Conservation (phyloP, 2,329 filamentous ascomycete species). For the Claviceps monticola region DNA sequence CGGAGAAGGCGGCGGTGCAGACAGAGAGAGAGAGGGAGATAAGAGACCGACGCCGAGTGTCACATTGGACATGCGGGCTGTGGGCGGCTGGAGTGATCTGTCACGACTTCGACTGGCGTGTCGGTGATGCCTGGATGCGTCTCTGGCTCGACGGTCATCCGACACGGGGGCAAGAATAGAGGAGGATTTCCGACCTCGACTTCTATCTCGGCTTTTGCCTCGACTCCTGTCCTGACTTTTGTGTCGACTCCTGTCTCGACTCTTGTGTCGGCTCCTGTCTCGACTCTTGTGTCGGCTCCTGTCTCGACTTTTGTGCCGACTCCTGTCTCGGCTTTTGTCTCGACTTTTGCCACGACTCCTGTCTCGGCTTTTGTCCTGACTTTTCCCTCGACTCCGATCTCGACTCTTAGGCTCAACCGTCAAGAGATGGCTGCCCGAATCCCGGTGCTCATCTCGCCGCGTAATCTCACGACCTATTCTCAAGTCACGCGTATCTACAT, state of each 20-base stretch:
- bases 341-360: no score
- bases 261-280: no score
- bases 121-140: slow-evolving; percentile 18
- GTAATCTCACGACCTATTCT: slow-evolving; percentile 11
- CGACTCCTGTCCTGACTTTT: no score
- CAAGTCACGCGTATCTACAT: slow-evolving; percentile 10
- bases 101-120: slow-evolving; percentile 24
- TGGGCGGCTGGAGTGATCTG: slow-evolving; percentile 34
- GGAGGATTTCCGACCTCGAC: slow-evolving; percentile 8
- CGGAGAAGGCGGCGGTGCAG: slow-evolving; percentile 60
- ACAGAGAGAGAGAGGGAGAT: slow-evolving; percentile 28
- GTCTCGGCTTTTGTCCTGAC: no score
- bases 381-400: no score
- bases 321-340: no score
- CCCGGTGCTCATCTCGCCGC: slow-evolving; percentile 21
- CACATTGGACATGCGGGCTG: slow-evolving; percentile 37
- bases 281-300: no score
- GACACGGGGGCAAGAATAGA: slow-evolving; percentile 11
- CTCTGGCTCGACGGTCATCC: slow-evolving; percentile 7
- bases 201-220: no score
- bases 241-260: no score
- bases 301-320: no score
- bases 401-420: slow-evolving; percentile 25
- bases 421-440: slow-evolving; percentile 25
- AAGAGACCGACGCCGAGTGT: slow-evolving; percentile 33